Evolutionary conservation across 139 green algal genomes (phyloP).

Genomic region (Penium margaritaceum): DNA sequence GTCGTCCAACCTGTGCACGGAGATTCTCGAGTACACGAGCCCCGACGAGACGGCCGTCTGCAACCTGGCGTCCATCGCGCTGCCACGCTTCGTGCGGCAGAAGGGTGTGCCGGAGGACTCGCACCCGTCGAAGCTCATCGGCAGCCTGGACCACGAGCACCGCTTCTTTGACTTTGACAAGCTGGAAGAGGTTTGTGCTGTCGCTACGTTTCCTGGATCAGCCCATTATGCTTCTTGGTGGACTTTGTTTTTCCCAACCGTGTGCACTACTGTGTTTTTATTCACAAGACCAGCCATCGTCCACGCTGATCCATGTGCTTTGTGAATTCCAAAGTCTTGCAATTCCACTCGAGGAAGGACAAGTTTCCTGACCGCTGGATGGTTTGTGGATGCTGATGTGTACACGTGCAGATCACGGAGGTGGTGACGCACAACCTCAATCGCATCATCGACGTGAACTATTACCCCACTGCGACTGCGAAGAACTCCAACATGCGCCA

Average conservation of each 20-base stretch:
- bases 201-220: too few relatives aligned
- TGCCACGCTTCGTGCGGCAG: slow-evolving; percentile 76
- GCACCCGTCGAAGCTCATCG: slow-evolving; percentile 84
- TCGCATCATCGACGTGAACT: slow-evolving; percentile 98
- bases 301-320: too few relatives aligned
- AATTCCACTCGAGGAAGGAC: too few relatives aligned
- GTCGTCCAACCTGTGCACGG: slow-evolving; percentile 96
- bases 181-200: too few relatives aligned
- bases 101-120: too few relatives aligned
- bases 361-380: too few relatives aligned
- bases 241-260: too few relatives aligned
- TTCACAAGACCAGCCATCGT: too few relatives aligned
- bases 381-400: too few relatives aligned
- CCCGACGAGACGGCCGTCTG: slow-evolving; percentile 95
- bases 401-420: slow-evolving; percentile 51
- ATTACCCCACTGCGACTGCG: slow-evolving; percentile 86
- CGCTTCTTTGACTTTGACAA: slow-evolving; percentile 58
- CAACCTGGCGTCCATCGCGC: slow-evolving; percentile 95
- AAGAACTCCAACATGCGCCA: slow-evolving; percentile 85
- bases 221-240: too few relatives aligned
- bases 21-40: slow-evolving; percentile 94
- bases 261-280: too few relatives aligned
- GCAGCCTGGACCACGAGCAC: slow-evolving; percentile 64
- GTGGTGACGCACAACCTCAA: slow-evolving; percentile 87
- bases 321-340: too few relatives aligned